Percentiles rank a stretch among this genome's conserved stretches.
These are phyloP conservation scores for Dothidotthia symphoricarpi DNA, from an alignment of 2,329 filamentous ascomycete genomes.

Conservation along the genomic window DNA sequence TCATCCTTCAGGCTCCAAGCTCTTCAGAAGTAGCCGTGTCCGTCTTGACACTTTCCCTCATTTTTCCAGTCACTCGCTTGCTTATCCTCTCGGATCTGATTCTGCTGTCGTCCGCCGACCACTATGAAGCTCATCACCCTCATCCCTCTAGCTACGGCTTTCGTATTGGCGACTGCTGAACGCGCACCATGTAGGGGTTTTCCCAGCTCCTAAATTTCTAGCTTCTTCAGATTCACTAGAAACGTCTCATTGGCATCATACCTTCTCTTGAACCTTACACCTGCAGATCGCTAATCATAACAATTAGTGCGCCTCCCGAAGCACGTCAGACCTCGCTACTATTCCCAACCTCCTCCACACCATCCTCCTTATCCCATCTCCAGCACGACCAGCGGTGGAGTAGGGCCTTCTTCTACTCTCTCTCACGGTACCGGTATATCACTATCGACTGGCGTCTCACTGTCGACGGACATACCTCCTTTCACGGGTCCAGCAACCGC, in stretches of 20 bases:
- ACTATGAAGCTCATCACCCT: constrained; percentile 23
- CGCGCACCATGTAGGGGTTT: constrained; percentile 14
- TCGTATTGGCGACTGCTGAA: constrained; percentile 15
- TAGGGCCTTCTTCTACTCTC: constrained; percentile 6
- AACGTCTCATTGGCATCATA: too few relatives aligned
- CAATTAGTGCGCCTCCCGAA: constrained; percentile 14
- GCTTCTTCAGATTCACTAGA: too few relatives aligned
- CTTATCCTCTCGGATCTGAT: neutral
- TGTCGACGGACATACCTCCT: constrained; percentile 6
- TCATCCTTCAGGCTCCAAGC: constrained; percentile 1
- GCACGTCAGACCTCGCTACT: constrained; percentile 20
- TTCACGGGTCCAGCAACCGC: constrained; percentile 8
- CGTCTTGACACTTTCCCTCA: constrained; percentile 12
- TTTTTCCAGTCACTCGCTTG: constrained; percentile 15
- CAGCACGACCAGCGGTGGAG: constrained; percentile 5
- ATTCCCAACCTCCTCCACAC: constrained; percentile 18
- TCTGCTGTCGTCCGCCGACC: neutral
- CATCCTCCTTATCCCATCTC: constrained; percentile 8
- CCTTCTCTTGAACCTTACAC: neutral
- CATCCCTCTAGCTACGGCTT: constrained; percentile 10
- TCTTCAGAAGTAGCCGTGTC: constrained; percentile 8
- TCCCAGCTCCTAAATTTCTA: too few relatives aligned
- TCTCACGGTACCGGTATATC: neutral
- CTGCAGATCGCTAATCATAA: neutral
- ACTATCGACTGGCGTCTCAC: constrained; percentile 1